Conservation (phyloP, 148 eudicot genomes). For the Arbutus unedo region DNA sequence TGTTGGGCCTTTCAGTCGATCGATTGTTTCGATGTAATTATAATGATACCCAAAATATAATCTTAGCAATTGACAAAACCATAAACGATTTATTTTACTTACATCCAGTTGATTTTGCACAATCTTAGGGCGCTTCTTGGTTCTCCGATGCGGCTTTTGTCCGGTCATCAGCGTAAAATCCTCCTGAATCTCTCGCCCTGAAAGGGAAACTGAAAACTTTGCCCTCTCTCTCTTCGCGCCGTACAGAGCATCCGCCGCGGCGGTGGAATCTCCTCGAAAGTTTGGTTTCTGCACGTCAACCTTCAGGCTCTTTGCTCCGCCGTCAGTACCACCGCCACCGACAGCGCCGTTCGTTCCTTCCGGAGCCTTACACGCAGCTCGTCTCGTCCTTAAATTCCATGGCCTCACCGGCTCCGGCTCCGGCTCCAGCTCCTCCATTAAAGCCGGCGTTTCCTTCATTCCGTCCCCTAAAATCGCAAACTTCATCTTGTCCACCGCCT, state of each 20-base stretch:
- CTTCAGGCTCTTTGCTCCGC: too few relatives aligned
- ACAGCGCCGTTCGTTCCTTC: slow-evolving; percentile 16
- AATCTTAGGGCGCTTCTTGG: slow-evolving; percentile 45
- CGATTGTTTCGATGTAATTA: too few relatives aligned
- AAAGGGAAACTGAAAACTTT: slow-evolving; percentile 39
- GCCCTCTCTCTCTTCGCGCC: slow-evolving; percentile 33
- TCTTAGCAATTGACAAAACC: neutral
- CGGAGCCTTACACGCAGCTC: slow-evolving; percentile 48
- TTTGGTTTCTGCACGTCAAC: slow-evolving; percentile 25
- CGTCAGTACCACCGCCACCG: too few relatives aligned
- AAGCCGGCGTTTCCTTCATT: slow-evolving; percentile 17
- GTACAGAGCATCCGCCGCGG: slow-evolving; percentile 14
- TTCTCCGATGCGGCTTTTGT: slow-evolving; percentile 36
- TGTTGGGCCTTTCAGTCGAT: too few relatives aligned
- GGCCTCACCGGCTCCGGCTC: slow-evolving; percentile 34
- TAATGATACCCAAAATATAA: neutral
- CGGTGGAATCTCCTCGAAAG: slow-evolving; percentile 16
- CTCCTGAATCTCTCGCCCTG: slow-evolving; percentile 38
- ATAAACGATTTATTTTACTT: slow-evolving; percentile 6
- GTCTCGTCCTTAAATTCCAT: slow-evolving; percentile 69
- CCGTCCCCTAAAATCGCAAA: slow-evolving; percentile 32
- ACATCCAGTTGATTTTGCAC: slow-evolving; percentile 52
- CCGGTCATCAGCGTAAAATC: slow-evolving; percentile 43
- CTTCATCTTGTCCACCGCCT: slow-evolving; percentile 52
- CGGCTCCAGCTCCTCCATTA: slow-evolving; percentile 13